Evolutionary conservation across 2,329 filamentous ascomycete genomes (phyloP).

Genomic region (Dothideomycetes sp.): DNA sequence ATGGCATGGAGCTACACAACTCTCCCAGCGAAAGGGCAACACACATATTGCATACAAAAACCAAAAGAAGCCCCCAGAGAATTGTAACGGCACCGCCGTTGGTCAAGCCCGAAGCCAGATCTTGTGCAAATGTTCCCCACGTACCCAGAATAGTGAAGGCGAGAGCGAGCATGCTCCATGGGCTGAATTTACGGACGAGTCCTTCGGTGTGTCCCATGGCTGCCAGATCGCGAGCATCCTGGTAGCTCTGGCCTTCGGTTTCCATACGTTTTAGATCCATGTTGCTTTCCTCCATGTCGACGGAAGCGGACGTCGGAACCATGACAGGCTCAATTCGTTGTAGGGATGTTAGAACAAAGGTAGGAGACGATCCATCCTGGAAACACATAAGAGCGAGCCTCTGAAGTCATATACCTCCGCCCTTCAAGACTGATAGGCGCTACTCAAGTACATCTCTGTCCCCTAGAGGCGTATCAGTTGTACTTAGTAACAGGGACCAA

Average conservation of each 20-base stretch:
- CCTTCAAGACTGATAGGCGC: constrained; percentile 9
- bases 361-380: no score
- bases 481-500: not conserved
- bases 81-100: constrained; percentile 47
- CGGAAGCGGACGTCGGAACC: no score
- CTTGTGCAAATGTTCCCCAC: constrained; percentile 50
- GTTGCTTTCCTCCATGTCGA: no score
- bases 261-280: constrained; percentile 4
- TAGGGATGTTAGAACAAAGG: no score
- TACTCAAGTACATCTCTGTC: constrained; percentile 10
- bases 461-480: no score
- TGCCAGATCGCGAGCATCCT: constrained; percentile 33
- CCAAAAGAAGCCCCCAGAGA: constrained; percentile 47
- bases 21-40: constrained; percentile 49
- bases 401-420: no score
- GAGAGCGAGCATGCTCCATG: constrained; percentile 49
- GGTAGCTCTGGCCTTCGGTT: constrained; percentile 3
- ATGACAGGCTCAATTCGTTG: no score
- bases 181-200: constrained; percentile 40
- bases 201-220: constrained; percentile 36
- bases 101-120: constrained; percentile 42
- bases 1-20: constrained; percentile 50
- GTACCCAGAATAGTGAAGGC: constrained; percentile 51
- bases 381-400: no score
- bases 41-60: constrained; percentile 43